Conservation (phyloP, 1,284 basidiomycete genomes). For the Pisolithus thermaeus region DNA sequence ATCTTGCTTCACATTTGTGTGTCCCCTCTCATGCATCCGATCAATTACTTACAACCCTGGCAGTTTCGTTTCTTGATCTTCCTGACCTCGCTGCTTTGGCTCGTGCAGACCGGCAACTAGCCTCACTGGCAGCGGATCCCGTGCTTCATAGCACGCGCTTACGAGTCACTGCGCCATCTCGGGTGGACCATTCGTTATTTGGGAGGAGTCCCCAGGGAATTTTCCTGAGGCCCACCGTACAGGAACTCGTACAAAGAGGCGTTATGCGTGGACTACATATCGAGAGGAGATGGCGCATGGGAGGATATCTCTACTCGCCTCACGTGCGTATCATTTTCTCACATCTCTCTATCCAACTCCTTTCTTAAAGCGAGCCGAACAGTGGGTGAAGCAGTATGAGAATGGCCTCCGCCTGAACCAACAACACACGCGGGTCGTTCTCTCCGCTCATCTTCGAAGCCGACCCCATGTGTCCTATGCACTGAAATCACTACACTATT, state of each 20-base stretch:
- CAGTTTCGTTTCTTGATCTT: constrained; percentile 65
- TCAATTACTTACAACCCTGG: constrained; percentile 1
- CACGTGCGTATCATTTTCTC: constrained; percentile 36
- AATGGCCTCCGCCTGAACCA: constrained; percentile 34
- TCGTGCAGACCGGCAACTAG: constrained; percentile 40
- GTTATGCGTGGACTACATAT: constrained; percentile 63
- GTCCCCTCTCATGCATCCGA: constrained; percentile 15
- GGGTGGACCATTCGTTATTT: constrained; percentile 60
- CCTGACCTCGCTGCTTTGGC: constrained; percentile 57
- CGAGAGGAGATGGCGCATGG: constrained; percentile 57
- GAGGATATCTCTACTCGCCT: constrained; percentile 56
- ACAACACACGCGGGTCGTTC: constrained; percentile 30
- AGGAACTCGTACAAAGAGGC: constrained; percentile 59
- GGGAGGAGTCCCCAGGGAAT: constrained; percentile 46
- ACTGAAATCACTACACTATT: constrained; percentile 28
- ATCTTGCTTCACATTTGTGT: constrained; percentile 52
- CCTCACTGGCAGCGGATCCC: constrained; percentile 50
- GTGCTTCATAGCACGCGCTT: constrained; percentile 55
- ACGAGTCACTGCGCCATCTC: constrained; percentile 56
- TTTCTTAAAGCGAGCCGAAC: constrained; percentile 1
- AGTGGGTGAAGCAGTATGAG: constrained; percentile 41
- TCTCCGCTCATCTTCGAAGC: constrained; percentile 34
- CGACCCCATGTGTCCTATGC: constrained; percentile 23
- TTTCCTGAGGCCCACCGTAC: constrained; percentile 54
- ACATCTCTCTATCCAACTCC: not conserved